Percentiles rank a stretch among this genome's conserved stretches.
These are phyloP conservation scores for Oryza rufipogon DNA, from an alignment of 176 grass and related monocot genomes.

Conservation along the genomic window DNA sequence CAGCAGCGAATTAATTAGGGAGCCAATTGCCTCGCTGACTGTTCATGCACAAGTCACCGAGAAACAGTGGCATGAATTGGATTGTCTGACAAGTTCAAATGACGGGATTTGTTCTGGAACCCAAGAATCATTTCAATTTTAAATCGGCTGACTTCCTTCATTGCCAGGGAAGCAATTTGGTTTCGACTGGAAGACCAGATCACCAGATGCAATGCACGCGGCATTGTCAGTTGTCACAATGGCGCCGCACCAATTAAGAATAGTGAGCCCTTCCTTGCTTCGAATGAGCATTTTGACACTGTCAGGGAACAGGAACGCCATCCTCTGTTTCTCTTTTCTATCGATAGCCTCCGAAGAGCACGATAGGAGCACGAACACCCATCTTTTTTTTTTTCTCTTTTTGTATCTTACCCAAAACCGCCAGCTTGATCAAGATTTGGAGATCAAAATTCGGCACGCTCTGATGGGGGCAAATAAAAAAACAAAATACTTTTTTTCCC, in stretches of 20 bases:
- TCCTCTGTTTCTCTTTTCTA: background rate
- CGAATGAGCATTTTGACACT: background rate
- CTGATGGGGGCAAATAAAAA: background rate
- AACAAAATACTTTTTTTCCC: background rate
- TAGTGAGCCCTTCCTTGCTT: background rate
- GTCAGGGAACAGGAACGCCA: background rate
- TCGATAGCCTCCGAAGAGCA: too few relatives aligned
- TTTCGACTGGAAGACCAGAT: background rate
- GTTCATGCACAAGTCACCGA: slow-evolving; percentile 1
- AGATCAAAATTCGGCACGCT: slow-evolving; percentile 32
- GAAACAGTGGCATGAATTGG: background rate
- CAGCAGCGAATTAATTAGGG: background rate
- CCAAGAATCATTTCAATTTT: background rate
- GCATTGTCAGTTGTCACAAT: background rate
- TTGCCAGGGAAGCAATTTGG: background rate
- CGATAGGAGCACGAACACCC: too few relatives aligned
- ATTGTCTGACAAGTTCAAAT: background rate
- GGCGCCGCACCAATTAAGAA: background rate
- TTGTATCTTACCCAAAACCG: background rate
- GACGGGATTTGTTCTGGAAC: background rate
- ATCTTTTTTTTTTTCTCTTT: too few relatives aligned
- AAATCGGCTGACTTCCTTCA: background rate
- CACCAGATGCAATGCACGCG: background rate
- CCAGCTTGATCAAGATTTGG: background rate
- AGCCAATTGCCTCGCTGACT: background rate